Percentiles rank a stretch among this genome's conserved stretches.
Evolutionary conservation across 352 stramenopile genomes (phyloP).

Genomic region (Phytophthora pseudosyringae): DNA sequence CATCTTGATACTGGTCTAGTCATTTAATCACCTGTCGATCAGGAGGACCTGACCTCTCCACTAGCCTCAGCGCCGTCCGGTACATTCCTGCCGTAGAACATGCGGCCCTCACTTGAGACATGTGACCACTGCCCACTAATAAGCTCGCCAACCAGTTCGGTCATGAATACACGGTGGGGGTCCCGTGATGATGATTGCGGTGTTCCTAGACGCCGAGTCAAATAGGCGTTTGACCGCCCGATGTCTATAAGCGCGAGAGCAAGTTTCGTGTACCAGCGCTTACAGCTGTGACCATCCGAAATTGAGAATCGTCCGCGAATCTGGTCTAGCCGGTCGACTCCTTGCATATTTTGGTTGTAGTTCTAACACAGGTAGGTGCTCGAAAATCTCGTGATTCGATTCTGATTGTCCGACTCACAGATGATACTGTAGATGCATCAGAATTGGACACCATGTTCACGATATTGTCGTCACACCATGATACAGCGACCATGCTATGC

Average conservation of each 20-base stretch:
- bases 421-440: neutral
- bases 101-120: slow-evolving; percentile 3
- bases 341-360: too few relatives aligned
- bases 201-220: slow-evolving; percentile 5
- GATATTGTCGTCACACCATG: slow-evolving; percentile 7
- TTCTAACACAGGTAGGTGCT: slow-evolving; percentile 29
- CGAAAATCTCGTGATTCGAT: slow-evolving; percentile 8
- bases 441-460: slow-evolving; percentile 14
- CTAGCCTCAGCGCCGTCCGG: neutral
- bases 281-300: too few relatives aligned
- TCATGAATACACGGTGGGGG: slow-evolving; percentile 8
- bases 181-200: neutral
- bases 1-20: neutral
- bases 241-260: too few relatives aligned
- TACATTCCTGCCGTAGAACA: slow-evolving; percentile 2
- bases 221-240: slow-evolving; percentile 10
- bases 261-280: too few relatives aligned
- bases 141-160: slow-evolving; percentile 8
- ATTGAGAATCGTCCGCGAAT: too few relatives aligned
- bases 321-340: too few relatives aligned
- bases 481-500: slow-evolving; percentile 1
- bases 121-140: slow-evolving; percentile 4
- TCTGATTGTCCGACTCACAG: slow-evolving; percentile 1
- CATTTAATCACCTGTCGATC: neutral
- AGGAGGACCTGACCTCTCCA: neutral